A percentile compares a stretch with the other conserved stretches of the same genome.
Conservation (phyloP, 1,139 yeast genomes). For the Geotrichum aggregatum region DNA sequence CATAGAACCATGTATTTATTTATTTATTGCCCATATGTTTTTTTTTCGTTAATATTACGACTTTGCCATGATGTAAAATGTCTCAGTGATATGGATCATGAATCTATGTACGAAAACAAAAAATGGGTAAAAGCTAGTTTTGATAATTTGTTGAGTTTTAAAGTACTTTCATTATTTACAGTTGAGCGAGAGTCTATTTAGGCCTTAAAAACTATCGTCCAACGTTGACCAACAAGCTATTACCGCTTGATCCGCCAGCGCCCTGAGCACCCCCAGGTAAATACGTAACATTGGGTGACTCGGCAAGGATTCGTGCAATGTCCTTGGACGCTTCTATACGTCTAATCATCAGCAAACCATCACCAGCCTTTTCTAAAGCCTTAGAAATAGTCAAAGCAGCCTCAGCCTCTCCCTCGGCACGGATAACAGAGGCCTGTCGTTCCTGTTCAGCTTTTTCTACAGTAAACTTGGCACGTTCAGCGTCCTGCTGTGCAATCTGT, state of each 20-base stretch:
- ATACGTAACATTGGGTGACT: slow-evolving; percentile 71
- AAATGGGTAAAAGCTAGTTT: too few species aligned
- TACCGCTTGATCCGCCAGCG: neutral
- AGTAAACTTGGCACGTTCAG: slow-evolving; percentile 90
- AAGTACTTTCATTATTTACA: neutral
- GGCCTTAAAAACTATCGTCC: slow-evolving; percentile 6
- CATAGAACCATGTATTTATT: neutral
- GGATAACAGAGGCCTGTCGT: slow-evolving; percentile 85
- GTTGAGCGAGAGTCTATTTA: neutral
- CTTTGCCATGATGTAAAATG: neutral
- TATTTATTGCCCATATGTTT: neutral
- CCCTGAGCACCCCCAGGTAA: neutral
- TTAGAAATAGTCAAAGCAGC: slow-evolving; percentile 93
- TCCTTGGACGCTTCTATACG: slow-evolving; percentile 96
- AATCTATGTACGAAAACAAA: too few species aligned
- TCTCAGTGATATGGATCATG: neutral
- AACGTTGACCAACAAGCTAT: slow-evolving; percentile 12
- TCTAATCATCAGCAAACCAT: slow-evolving; percentile 89
- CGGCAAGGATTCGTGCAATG: slow-evolving; percentile 82
- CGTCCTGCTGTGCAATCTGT: slow-evolving; percentile 99
- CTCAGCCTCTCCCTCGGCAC: slow-evolving; percentile 99
- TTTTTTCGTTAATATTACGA: too few species aligned
- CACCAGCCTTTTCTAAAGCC: slow-evolving; percentile 93
- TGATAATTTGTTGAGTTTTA: neutral
- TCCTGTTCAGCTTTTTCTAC: slow-evolving; percentile 98